A percentile compares a stretch with the other conserved stretches of the same genome.
These are phyloP conservation scores for Colletotrichum cuscutae DNA, from an alignment of 2,329 filamentous ascomycete species.

Conservation along the genomic window DNA sequence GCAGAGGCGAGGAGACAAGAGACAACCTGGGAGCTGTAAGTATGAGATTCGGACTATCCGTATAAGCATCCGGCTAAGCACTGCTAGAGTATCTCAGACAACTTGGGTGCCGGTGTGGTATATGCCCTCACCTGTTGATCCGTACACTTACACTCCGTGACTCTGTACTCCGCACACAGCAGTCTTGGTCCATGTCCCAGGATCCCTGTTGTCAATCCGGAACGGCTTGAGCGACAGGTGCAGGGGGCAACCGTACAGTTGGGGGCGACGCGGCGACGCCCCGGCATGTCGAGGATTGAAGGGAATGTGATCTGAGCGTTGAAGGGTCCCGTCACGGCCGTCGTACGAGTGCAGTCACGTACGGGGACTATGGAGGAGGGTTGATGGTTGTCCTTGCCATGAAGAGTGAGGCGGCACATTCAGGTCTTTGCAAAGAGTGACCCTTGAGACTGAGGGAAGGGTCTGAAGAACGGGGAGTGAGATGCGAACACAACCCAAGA, in stretches of 20 bases:
- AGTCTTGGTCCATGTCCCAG: constrained; percentile 3
- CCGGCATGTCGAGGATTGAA: not conserved
- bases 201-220: constrained; percentile 33
- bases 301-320: not conserved
- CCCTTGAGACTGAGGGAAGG: not conserved
- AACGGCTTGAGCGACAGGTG: constrained; percentile 29
- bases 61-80: no score
- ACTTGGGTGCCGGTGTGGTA: not conserved
- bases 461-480: not conserved
- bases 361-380: not conserved
- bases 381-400: not conserved
- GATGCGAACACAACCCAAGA: not conserved
- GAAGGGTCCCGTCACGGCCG: not conserved
- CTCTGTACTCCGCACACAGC: no score
- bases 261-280: constrained; percentile 1
- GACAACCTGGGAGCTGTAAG: not conserved
- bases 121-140: not conserved
- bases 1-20: not conserved
- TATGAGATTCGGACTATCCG: not conserved
- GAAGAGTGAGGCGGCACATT: not conserved
- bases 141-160: no score
- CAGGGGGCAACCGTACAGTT: constrained; percentile 27
- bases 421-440: not conserved
- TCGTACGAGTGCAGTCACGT: no score
- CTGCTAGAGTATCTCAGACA: no score